Conservation (phyloP, 352 stramenopile genomes). For the Pythium guiyangense region DNA sequence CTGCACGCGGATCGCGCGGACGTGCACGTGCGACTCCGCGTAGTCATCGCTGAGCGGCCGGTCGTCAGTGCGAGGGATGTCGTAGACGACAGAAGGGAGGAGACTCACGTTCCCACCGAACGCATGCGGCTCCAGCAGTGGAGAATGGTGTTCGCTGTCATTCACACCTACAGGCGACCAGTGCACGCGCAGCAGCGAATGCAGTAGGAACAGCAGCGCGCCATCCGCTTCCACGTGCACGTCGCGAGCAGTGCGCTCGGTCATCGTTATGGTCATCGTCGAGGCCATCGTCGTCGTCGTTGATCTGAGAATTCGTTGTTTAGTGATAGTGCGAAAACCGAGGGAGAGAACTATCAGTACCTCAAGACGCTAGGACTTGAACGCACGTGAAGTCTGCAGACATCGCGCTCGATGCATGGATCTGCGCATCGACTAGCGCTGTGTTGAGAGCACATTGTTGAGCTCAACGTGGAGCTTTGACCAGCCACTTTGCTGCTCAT, state of each 20-base stretch:
- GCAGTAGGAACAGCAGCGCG: conserved; percentile 37
- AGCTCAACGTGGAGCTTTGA: too few relatives aligned
- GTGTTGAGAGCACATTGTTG: too few relatives aligned
- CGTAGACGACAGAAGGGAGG: conserved; percentile 19
- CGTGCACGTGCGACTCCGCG: conserved; percentile 14
- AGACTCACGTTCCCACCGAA: conserved; percentile 33
- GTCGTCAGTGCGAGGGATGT: not conserved
- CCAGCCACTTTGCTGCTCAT: too few relatives aligned
- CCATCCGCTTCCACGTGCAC: conserved; percentile 12
- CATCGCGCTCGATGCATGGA: too few relatives aligned
- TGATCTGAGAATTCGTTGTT: too few relatives aligned
- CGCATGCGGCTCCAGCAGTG: conserved; percentile 9
- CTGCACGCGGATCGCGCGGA: conserved; percentile 29
- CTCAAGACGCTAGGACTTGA: too few relatives aligned
- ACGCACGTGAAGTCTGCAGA: too few relatives aligned
- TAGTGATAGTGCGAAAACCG: too few relatives aligned
- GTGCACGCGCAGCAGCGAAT: conserved; percentile 23
- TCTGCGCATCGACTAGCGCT: too few relatives aligned
- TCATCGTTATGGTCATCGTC: not conserved
- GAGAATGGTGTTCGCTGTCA: too few relatives aligned
- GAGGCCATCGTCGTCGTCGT: too few relatives aligned
- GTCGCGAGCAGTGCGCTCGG: not conserved
- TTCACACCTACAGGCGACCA: conserved; percentile 6
- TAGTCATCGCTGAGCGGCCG: not conserved
- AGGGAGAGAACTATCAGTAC: too few relatives aligned